Evolutionary conservation across 2,329 filamentous ascomycete genomes (phyloP).

Genomic region (Fusarium nelsonii): DNA sequence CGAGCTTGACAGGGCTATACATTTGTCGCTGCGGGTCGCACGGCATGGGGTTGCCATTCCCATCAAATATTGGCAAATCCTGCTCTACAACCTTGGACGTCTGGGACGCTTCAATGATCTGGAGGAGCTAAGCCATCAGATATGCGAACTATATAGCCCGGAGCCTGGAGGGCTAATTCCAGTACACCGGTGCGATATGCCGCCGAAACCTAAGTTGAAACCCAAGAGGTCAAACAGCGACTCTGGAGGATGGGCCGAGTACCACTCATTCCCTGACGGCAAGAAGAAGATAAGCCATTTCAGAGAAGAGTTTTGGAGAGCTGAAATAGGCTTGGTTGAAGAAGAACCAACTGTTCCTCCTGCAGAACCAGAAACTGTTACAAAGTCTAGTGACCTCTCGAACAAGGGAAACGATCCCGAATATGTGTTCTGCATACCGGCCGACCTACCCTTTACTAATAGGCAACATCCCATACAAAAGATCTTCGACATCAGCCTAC

Average conservation of each 20-base stretch:
- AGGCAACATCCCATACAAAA: slow-evolving; percentile 61
- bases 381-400: neutral
- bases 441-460: slow-evolving; percentile 58
- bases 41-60: slow-evolving; percentile 53
- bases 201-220: slow-evolving; percentile 24
- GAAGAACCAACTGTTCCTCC: neutral
- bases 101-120: slow-evolving; percentile 60
- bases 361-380: neutral
- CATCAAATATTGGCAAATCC: slow-evolving; percentile 56
- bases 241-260: slow-evolving; percentile 20
- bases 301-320: slow-evolving; percentile 43
- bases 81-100: slow-evolving; percentile 60
- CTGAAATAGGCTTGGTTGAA: slow-evolving; percentile 37
- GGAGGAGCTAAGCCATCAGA: slow-evolving; percentile 58
- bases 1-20: slow-evolving; percentile 50
- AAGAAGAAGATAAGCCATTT: slow-evolving; percentile 35
- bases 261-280: slow-evolving; percentile 9
- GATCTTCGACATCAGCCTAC: slow-evolving; percentile 58
- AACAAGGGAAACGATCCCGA: slow-evolving; percentile 7
- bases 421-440: slow-evolving; percentile 47
- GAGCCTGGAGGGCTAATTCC: slow-evolving; percentile 54
- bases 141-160: slow-evolving; percentile 56
- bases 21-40: slow-evolving; percentile 48
- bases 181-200: slow-evolving; percentile 60
- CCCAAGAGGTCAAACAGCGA: neutral